phyloP scores from a whole-genome alignment of 2,329 filamentous ascomycete species.

The Trichoderma sp. region DNA sequence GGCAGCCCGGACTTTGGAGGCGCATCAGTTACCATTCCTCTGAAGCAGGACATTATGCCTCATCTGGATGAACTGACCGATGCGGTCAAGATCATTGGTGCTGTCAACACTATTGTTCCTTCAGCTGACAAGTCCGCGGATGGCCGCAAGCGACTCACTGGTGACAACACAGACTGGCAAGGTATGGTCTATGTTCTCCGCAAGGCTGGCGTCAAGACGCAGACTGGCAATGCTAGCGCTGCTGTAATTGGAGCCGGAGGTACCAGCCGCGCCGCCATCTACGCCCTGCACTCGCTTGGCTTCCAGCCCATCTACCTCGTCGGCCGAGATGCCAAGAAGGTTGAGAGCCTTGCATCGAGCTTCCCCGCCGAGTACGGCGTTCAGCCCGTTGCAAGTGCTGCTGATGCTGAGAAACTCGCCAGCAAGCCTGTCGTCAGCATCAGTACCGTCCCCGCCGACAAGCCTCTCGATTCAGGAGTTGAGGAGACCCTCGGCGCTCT shows the following conservation, averaged over 20 bases:
- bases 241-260: conserved; percentile 90
- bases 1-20: conserved; percentile 76
- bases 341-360: conserved; percentile 62
- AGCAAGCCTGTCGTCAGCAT: conserved; percentile 66
- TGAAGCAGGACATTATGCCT: conserved; percentile 85
- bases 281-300: conserved; percentile 77
- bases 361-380: conserved; percentile 76
- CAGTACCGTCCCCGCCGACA: conserved; percentile 87
- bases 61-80: conserved; percentile 76
- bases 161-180: conserved; percentile 94
- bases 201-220: conserved; percentile 57
- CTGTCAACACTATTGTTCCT: conserved; percentile 89
- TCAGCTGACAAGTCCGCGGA: conserved; percentile 36
- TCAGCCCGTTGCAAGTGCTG: conserved; percentile 52
- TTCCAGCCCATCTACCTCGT: conserved; percentile 85
- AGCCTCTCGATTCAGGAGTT: conserved; percentile 72
- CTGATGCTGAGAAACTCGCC: conserved; percentile 47
- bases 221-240: conserved; percentile 46
- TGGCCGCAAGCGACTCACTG: conserved; percentile 58
- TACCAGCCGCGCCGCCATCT: conserved; percentile 87
- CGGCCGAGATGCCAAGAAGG: conserved; percentile 70
- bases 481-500: conserved; percentile 59
- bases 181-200: conserved; percentile 83
- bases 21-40: conserved; percentile 90
- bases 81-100: conserved; percentile 79